Base-by-base conservation (phyloP, 2,329 filamentous ascomycete genomes). In the Lasiodiplodia hormozganensis region DNA sequence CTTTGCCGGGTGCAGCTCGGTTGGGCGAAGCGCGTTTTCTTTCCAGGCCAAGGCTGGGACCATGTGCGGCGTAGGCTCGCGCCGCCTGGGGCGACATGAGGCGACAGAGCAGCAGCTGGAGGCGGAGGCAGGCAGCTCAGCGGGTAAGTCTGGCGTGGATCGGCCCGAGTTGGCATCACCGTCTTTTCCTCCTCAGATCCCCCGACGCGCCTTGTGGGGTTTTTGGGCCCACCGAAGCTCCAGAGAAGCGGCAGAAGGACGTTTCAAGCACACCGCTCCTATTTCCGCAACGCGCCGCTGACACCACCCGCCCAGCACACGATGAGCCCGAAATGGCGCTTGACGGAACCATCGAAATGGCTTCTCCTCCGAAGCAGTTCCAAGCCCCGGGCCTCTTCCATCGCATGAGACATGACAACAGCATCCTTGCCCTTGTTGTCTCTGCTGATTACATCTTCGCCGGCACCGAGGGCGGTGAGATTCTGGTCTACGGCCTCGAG, bases 401-500 rank as follows among this genome's bases (percentile, higher is more conserved):
- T 78, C 89, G 89, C 72, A 87, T 96, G 70, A 86, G 89, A 76
- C 92, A 95, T 77, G 87, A 89, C 75, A 92, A 89, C 78, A 93
- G 91, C 2, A 92, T 96, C 58, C 88, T 99, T 62, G 89, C 93
- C 10, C 86, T 99, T 68, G 92, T 90, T 4, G 88, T 97, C 28
- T 94, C 93, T 68, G 86, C 92, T 64, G 86, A 91, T 58, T 90
- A 90, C 76, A 91, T 99, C 66, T 99, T 93, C 79, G 94, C 95
- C 21, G 96, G 96, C 51, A 94, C 96, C 1, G 94, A 97, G 77
- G 92, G 93, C 71, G 96, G 96, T 70, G 93, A 97, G 82, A 97
- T 99, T 70, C 85, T 96, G 56, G 86, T 94, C 54, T 99, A 94
- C 92, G 94, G 92, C 3, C 86, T 99, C 54, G 90, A 91, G 72